Percentiles rank a stretch among this genome's conserved stretches.
phyloP scores from a whole-genome alignment of 2,329 filamentous ascomycete species.

The Aureobasidium musti region DNA sequence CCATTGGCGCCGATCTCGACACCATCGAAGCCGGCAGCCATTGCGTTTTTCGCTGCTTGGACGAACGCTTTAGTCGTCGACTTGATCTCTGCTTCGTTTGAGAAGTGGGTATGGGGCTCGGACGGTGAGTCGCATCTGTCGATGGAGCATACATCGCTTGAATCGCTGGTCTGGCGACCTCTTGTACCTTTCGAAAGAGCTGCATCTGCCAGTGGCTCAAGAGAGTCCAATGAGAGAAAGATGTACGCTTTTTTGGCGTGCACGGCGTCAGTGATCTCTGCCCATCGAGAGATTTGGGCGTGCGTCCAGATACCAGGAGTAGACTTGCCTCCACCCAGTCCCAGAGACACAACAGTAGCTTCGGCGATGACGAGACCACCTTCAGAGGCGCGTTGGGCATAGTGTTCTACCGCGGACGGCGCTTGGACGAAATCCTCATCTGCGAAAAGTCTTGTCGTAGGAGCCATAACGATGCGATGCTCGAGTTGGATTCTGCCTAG shows the following conservation, averaged over 20 bases:
- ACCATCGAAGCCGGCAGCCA: constrained; percentile 61
- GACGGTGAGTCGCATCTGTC: constrained; percentile 32
- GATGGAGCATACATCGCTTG: constrained; percentile 15
- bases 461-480: constrained; percentile 57
- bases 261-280: constrained; percentile 61
- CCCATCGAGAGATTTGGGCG: constrained; percentile 62
- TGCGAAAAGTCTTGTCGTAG: constrained; percentile 55
- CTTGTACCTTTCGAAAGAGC: constrained; percentile 40
- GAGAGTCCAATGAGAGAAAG: constrained; percentile 63
- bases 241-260: constrained; percentile 64
- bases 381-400: constrained; percentile 38
- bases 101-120: constrained; percentile 36
- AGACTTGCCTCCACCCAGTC: constrained; percentile 53
- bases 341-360: constrained; percentile 54
- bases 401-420: constrained; percentile 28
- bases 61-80: constrained; percentile 44
- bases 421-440: constrained; percentile 52
- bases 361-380: constrained; percentile 63
- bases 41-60: constrained; percentile 48
- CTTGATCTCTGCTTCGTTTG: constrained; percentile 46
- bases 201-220: constrained; percentile 57
- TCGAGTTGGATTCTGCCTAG: constrained; percentile 48
- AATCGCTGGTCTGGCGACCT: constrained; percentile 38
- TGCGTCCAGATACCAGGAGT: constrained; percentile 60
- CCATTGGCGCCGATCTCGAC: constrained; percentile 54